Evolutionary conservation across 129 eudicot species (phyloP).

Genomic region (Ambrosia trifida): DNA sequence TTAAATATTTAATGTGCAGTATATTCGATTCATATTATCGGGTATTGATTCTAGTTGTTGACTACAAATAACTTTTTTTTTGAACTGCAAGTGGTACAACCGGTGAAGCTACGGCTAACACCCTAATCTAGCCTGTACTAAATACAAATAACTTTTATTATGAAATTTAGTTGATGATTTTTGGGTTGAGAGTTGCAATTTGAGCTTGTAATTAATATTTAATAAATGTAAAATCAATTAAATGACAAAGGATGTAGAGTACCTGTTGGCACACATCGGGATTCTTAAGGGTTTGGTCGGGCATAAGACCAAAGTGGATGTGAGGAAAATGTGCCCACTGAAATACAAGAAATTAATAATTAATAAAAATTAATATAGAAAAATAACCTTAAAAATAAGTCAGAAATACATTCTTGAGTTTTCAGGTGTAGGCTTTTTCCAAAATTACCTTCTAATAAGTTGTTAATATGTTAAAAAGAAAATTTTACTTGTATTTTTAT

Average conservation of each 20-base stretch:
- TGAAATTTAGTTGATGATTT: too few relatives aligned
- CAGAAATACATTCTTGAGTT: conserved; percentile 28
- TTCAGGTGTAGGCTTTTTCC: neutral
- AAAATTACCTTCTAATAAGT: too few relatives aligned
- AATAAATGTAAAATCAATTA: neutral
- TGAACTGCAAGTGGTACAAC: too few relatives aligned
- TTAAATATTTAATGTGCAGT: too few relatives aligned
- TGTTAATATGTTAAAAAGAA: too few relatives aligned
- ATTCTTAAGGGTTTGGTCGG: conserved; percentile 99
- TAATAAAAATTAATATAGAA: conserved; percentile 3
- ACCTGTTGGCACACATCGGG: conserved; percentile 90
- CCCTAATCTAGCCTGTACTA: too few relatives aligned
- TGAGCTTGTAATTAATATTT: neutral
- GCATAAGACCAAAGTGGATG: conserved; percentile 98
- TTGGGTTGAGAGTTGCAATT: neutral
- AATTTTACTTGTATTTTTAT: neutral
- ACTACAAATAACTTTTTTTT: too few relatives aligned
- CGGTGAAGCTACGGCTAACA: too few relatives aligned
- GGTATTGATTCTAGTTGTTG: too few relatives aligned
- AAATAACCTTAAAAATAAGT: neutral
- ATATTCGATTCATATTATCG: too few relatives aligned
- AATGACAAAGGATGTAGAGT: conserved; percentile 1
- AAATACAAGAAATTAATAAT: conserved; percentile 18
- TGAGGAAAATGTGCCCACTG: conserved; percentile 99
- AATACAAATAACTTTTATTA: too few relatives aligned